Percentiles rank a stretch among this genome's conserved stretches.
These are phyloP conservation scores for Mycena citricolor DNA, from an alignment of 1,284 basidiomycete species.

Conservation along the genomic window DNA sequence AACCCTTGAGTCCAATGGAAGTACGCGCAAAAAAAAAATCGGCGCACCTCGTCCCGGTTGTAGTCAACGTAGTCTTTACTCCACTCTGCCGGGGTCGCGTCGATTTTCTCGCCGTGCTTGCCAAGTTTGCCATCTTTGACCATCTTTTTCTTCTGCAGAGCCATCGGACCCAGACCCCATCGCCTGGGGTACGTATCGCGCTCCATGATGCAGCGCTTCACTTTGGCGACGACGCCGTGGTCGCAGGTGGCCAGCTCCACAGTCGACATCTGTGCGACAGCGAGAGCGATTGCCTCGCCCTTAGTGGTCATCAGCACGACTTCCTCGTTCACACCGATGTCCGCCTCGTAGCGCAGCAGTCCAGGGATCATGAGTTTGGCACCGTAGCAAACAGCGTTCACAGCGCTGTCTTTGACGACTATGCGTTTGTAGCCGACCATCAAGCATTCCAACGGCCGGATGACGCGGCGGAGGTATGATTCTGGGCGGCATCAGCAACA, in stretches of 20 bases:
- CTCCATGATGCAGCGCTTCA: constrained; percentile 99
- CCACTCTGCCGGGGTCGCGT: constrained; percentile 93
- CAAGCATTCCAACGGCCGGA: constrained; percentile 93
- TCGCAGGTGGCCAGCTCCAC: constrained; percentile 98
- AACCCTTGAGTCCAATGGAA: constrained; percentile 6
- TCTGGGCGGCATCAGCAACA: too few species aligned
- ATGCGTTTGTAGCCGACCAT: constrained; percentile 98
- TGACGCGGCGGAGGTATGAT: constrained; percentile 93
- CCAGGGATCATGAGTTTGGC: constrained; percentile 99
- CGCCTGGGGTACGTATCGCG: constrained; percentile 97
- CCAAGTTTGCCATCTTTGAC: constrained; percentile 95
- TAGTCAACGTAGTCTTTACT: constrained; percentile 94
- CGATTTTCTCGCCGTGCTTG: constrained; percentile 91
- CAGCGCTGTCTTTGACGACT: constrained; percentile 98
- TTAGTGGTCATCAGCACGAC: constrained; percentile 99
- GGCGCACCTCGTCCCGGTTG: constrained; percentile 52
- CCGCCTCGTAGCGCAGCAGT: constrained; percentile 93
- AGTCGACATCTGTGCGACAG: constrained; percentile 97
- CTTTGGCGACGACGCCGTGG: constrained; percentile 98
- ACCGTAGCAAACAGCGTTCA: constrained; percentile 99
- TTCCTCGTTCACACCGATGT: constrained; percentile 95
- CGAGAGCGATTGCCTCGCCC: constrained; percentile 98
- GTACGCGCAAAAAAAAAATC: constrained; percentile 5
- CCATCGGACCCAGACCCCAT: constrained; percentile 97
- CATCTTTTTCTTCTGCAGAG: constrained; percentile 97